These are phyloP conservation scores for Entomortierella lignicola DNA, from an alignment of 192 early-diverging fungal genomes.

Conservation along the genomic window DNA sequence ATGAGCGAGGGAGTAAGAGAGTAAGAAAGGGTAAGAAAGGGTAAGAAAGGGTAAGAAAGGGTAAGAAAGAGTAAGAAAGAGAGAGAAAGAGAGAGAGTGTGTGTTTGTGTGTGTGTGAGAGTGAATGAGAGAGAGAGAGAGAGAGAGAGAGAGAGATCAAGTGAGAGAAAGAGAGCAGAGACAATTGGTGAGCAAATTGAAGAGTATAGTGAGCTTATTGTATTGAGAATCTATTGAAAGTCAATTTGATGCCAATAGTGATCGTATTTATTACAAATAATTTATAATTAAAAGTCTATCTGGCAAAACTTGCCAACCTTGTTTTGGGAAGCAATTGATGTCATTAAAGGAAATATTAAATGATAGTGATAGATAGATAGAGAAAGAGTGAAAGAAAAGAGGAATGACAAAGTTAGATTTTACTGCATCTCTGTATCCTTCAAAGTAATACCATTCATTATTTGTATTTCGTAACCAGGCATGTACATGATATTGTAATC, in stretches of 20 bases:
- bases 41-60: neutral
- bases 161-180: conserved; percentile 1
- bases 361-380: neutral
- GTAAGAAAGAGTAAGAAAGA: neutral
- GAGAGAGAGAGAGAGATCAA: neutral
- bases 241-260: neutral
- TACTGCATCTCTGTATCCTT: neutral
- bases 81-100: neutral
- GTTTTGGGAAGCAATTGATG: too few relatives aligned
- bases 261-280: too few relatives aligned
- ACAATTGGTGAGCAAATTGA: neutral
- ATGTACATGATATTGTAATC: neutral
- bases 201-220: neutral
- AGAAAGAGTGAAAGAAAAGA: neutral
- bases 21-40: too few relatives aligned
- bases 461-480: too few relatives aligned
- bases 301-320: too few relatives aligned
- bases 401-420: neutral
- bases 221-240: neutral
- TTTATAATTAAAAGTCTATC: too few relatives aligned
- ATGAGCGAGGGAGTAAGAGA: too few relatives aligned
- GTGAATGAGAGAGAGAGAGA: neutral
- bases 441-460: neutral
- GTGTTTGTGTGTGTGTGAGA: neutral
- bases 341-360: too few relatives aligned